Conservation (phyloP, 306 rosid species). For the Trifolium dubium region DNA sequence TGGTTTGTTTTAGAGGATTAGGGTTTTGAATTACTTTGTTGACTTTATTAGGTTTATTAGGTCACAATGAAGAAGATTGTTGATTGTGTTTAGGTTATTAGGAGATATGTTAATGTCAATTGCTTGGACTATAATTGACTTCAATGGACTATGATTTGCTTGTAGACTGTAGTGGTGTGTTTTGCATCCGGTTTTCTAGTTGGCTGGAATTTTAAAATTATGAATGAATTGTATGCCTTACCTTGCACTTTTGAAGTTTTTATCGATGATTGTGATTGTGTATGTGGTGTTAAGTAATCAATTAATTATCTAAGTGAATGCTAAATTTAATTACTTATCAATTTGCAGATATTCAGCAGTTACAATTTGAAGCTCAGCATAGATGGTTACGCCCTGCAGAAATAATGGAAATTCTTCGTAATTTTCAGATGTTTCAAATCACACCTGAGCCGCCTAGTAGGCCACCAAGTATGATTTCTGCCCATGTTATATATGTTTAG, state of each 20-base stretch:
- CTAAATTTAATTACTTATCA: conserved; percentile 19
- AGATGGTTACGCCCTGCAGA: conserved; percentile 93
- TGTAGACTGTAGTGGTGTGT: conserved; percentile 19
- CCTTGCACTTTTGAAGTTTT: conserved; percentile 14
- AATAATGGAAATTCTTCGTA: conserved; percentile 88
- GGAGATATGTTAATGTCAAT: not conserved
- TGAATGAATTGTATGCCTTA: not conserved
- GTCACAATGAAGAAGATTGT: not conserved
- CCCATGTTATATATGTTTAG: conserved; percentile 24
- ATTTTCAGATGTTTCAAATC: conserved; percentile 63
- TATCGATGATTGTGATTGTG: conserved; percentile 12
- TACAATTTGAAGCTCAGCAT: conserved; percentile 75
- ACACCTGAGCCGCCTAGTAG: conserved; percentile 75
- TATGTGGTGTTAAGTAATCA: conserved; percentile 12
- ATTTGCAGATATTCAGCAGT: conserved; percentile 71
- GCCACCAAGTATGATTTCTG: conserved; percentile 75
- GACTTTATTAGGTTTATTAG: conserved; percentile 6
- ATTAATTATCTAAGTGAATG: conserved; percentile 34
- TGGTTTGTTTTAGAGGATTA: not conserved
- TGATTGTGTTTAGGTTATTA: not conserved
- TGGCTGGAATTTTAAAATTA: conserved; percentile 10
- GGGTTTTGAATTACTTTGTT: conserved; percentile 31
- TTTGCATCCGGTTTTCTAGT: conserved; percentile 14
- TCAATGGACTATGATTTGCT: not conserved
- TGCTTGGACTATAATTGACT: conserved; percentile 22